Evolutionary conservation across 164 flowering plant genomes (phyloP), one percentile per base, ranked within the genome.

Genomic region (Pachysandra terminalis): DNA sequence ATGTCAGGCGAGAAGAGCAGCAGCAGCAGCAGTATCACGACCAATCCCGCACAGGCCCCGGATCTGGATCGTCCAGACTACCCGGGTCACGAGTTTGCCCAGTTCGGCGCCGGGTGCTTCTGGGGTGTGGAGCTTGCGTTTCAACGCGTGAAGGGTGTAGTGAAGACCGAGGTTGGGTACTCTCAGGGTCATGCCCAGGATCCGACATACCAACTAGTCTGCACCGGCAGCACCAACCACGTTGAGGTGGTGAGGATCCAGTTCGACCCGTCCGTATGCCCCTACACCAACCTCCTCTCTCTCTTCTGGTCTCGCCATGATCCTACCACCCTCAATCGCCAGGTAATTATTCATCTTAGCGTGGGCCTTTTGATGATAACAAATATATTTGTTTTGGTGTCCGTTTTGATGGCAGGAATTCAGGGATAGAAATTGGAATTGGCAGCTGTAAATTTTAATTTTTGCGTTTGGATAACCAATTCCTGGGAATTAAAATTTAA

Each of bases 101-200:
- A 94, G 64, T 94, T 94, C 76, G 97, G 83, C 26, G 95, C 97
- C 6, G 98, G 97, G 6, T 94, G 98, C 67, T 94, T 94, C 81
- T 94, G 97, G 98, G 87, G 98, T 7, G 95, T 87, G 35, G 98
- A 94, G 69, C 82, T 94, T 25, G 85, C 92, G 19, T 94, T 84
- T 72, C 97, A 94, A 84, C 74, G 98, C 13, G 73, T 91, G 4
- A 56, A 57, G 0, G 98, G 98, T 0, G 96, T 91, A 27, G 82
- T 77, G 58, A 86, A 85, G 74, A 94, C 96, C 0, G 97, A 94
- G 70, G 97, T 94, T 17, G 98, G 97, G 12, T 94, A 86, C 76
- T 79, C 92, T 1, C 98, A 90, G 78, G 98, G 98, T 27, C 78
- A 79, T 61, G 66, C 78, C 19, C 84, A 73, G 2, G 76, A 89